Evolutionary conservation across 805 yeast species (phyloP), one percentile per base, ranked within the genome.

Genomic region (Ogataea neopini): DNA sequence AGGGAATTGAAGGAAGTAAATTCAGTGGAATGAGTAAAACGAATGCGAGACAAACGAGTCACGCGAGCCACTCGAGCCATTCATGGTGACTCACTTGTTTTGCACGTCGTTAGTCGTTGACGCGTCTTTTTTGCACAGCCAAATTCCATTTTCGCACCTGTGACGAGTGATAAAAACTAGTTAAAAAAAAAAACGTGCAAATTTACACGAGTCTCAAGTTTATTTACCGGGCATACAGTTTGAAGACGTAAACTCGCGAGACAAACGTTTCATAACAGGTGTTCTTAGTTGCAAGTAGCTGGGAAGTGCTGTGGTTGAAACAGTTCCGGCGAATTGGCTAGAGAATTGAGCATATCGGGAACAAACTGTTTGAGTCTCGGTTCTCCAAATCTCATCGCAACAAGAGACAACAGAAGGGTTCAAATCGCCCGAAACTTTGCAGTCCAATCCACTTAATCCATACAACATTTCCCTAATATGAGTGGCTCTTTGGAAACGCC

Each of bases 121-220:
- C 42, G 42, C 42, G 42, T 39, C 28, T 26, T 28, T 28, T 28
- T 30, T 30, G 18, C 42, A 39, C 42, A n/a, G 42, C 42, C 42
- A 13, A 26, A 10, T 14, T n/a, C 15, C 4, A 13, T 22, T 39
- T 39, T 25, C 34, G 33, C 42, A 39, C 32, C 30, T 39, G 33
- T 19, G 40, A 19, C 25, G 25, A 34, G 37, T 14, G 34, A 17
- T 28, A 28, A 9, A 34, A 34, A 34, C 22, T 18, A 28, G 30
- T 10, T 28, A 28, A 13, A 28, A 28, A 28, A 39, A 28, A 39
- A 39, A 39, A 39, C 17, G 40, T 36, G 22, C 40, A 36, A 26
- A 28, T 22, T 23, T 14, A 8, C 3, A 14, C 20, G 19, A 15
- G 9, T 8, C 20, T 17, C 17, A 32, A n/a, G 17, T 32, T 8